A percentile compares a stretch with the other conserved stretches of the same genome.
Evolutionary conservation across 768 basidiomycete species (phyloP).

Genomic region (Gloeopeniophorella convolvens): DNA sequence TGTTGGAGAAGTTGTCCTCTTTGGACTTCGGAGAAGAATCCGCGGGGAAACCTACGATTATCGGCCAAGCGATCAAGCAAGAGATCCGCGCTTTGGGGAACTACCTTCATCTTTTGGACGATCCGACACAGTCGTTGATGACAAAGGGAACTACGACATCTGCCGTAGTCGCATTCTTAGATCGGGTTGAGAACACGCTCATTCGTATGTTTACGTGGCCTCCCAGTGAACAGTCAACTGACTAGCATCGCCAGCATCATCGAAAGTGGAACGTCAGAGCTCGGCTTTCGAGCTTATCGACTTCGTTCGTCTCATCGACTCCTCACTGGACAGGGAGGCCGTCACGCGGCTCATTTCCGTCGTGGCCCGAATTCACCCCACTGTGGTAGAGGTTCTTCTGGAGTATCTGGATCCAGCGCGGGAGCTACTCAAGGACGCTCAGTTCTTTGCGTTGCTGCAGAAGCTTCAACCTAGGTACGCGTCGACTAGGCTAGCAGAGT

Average conservation of each 20-base stretch:
- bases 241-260: slow-evolving; percentile 30
- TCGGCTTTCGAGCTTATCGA: slow-evolving; percentile 57
- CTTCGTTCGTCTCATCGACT: slow-evolving; percentile 46
- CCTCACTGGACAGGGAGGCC: slow-evolving; percentile 31
- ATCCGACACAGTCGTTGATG: slow-evolving; percentile 7
- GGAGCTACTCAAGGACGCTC: slow-evolving; percentile 32
- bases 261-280: slow-evolving; percentile 28
- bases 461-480: slow-evolving; percentile 4
- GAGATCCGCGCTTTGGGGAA: slow-evolving; percentile 39
- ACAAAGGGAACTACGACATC: slow-evolving; percentile 16
- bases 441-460: not conserved
- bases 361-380: slow-evolving; percentile 36
- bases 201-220: slow-evolving; percentile 37
- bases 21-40: slow-evolving; percentile 28
- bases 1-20: slow-evolving; percentile 33
- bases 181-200: slow-evolving; percentile 35
- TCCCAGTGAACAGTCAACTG: not conserved
- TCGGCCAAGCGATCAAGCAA: slow-evolving; percentile 34
- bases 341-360: slow-evolving; percentile 36
- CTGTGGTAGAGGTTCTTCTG: slow-evolving; percentile 38
- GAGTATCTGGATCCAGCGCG: slow-evolving; percentile 39
- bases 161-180: slow-evolving; percentile 40
- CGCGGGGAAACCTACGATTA: slow-evolving; percentile 26
- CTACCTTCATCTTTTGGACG: slow-evolving; percentile 30
- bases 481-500: not conserved